Base-by-base conservation (phyloP, 2,329 filamentous ascomycete species). In the Balansia obtecta region DNA sequence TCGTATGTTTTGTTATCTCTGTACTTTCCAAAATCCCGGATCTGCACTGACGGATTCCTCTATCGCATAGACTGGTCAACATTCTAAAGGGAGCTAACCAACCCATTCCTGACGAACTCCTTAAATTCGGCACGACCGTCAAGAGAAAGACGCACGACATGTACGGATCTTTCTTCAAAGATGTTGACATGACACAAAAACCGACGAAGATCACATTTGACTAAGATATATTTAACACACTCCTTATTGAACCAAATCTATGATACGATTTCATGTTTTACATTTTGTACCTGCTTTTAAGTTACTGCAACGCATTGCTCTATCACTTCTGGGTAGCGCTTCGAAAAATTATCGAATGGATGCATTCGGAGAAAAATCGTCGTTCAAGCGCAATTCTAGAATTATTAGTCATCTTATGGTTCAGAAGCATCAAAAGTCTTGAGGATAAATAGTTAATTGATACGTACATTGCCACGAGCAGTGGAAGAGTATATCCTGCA, bases 111-210 rank as follows among this genome's bases (percentile, higher is more conserved):
- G 88, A 95, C 42, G 86, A 88, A 27, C 73, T 98, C 38, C 75
- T 97, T 66, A 96, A 95, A 71, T 98, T 96, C 59, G 93, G 93
- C 61, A 95, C 89, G 20, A 97, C 91, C 1, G 93, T 98, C 48
- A 98, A 97, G 81, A 96, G 95, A 81, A 97, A 97, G 88, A 80
- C 83, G 46, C 93, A 98, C 71, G 86, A 89, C 62, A 86, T 87
- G 45, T 98, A 97, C 64, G 93, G 93, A 51, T 88, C 89, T 33
- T 97, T 97, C 66, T 95, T 86, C 76, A 95, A 93, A 70, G 88
- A 96, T 60, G 82, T 87, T 9, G 86, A 88, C 60, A 83, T 83
- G 66, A 87, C 79, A 65, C 85, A 91, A 70, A 84, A 86, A 67
- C 83, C 87, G 30, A 93, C 85, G 51, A 96, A 95, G 75, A 95